Evolutionary conservation across 345 rosid genomes (phyloP), one percentile per base, ranked within the genome.

Genomic region (Pugionium dolabratum): DNA sequence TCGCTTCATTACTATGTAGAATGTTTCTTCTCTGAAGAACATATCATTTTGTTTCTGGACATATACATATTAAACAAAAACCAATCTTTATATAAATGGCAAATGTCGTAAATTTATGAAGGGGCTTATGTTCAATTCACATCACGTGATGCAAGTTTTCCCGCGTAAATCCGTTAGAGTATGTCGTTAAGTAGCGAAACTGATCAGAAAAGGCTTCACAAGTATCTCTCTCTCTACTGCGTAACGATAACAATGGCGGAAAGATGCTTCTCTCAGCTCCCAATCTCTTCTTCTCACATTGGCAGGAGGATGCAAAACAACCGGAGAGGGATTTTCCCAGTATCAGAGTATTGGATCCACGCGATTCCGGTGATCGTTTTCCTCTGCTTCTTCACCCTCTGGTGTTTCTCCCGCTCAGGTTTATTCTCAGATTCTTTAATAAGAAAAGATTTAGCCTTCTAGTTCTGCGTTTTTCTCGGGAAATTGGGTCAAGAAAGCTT

Each of bases 301-400:
- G 62, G 73, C 30, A 41, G 79, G 59, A 70, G 73, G 44, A 76
- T 54, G 40, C 7, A 39, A 62, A 56, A 53, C 26, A 4, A 45
- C 0, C 50, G 64, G 34, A 59, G 74, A 48, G 66, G 76, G 29
- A 4, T 62, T 25, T 66, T 75, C 9, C 74, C 78, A 11, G 42
- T 54, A 6, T 46, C 76, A 0, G 76, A 69, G 74, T 70, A 62
- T 33, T 79, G 78, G 79, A 62, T 83, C 67, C 88, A 82, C 50
- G 70, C 64, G 27, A 72, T 88, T 80, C 89, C 91, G 50, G 51
- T 75, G 37, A 57, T 80, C 50, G 48, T 80, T 8, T 48, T 80
- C 4, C 68, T 84, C 69, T 76, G 82, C 39, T 63, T 86, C 83
- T 74, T 81, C 80, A 74, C 77, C n/a, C 93, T 84, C 59, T 84